Evolutionary conservation across 164 flowering plant genomes (phyloP), one percentile per base, ranked within the genome.

Genomic region (Aristolochia fimbriata): DNA sequence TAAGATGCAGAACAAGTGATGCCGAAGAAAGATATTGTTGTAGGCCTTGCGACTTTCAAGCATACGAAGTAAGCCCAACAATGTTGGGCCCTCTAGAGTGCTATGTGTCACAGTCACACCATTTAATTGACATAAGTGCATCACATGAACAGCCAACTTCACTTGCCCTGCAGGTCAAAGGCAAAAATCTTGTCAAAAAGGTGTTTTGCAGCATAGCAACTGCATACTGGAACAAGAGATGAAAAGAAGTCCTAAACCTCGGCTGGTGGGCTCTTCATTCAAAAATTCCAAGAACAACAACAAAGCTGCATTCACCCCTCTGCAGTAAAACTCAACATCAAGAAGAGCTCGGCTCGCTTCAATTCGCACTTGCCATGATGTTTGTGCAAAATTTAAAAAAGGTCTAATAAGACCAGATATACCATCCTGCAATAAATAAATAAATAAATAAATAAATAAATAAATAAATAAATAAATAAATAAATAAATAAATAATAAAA

Each of bases 271-370:
- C 73, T 93, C 97, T 59, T 90, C 88, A 47, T 74, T 80, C 51
- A 86, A 47, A 64, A 74, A 79, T 62, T 63, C 73, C 46, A 82
- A 71, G 71, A 88, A 90, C 71, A 88, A 68, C n/a, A 62, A 63
- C 46, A 93, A 65, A 57, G 91, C 80, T 22, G 83, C 86, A 81
- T 86, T 82, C 55, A 86, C 74, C 70, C 97, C 97, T 54, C 70
- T 77, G 65, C 69, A 66, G 64, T 85, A 77, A 63, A 74, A 86
- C 70, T 91, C 95, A 53, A 93, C 83, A 73, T 86, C 92, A 68
- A 93, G 87, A 13, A 93, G 90, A 31, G 96, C 84, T 62, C 87
- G 76, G 71, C 80, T 73, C 55, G 97, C 97, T 73, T 91, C 97
- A 64, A 83, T 68, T 56, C 95, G 86, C 69, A 93, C 83, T 79